Conservation (phyloP, 768 basidiomycete species). For the Lyophyllum shimeji region DNA sequence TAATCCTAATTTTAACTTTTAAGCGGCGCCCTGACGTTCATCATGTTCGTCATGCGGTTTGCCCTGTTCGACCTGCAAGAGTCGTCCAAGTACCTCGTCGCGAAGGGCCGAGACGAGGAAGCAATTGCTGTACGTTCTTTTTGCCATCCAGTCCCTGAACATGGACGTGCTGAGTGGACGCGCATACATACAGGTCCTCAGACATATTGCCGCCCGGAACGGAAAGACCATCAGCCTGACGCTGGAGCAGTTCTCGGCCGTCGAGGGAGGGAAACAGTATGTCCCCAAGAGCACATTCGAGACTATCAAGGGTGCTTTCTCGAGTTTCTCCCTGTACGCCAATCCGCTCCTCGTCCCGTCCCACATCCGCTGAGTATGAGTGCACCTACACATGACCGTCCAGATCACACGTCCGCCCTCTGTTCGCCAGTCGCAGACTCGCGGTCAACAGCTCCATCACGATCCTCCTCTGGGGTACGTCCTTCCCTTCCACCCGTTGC, state of each 20-base stretch:
- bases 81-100: constrained; percentile 60
- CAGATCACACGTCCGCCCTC: constrained; percentile 48
- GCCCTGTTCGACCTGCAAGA: constrained; percentile 60
- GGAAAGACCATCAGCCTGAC: constrained; percentile 45
- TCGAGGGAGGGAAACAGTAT: constrained; percentile 19
- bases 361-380: not conserved
- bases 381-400: not conserved
- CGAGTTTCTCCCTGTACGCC: constrained; percentile 40
- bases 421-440: constrained; percentile 45
- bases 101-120: constrained; percentile 55
- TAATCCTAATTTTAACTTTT: not conserved
- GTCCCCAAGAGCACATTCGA: constrained; percentile 25
- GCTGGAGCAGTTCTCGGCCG: constrained; percentile 39
- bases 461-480: constrained; percentile 51
- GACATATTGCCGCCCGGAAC: constrained; percentile 48
- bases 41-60: constrained; percentile 56
- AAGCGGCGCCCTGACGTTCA: constrained; percentile 47
- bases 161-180: not conserved
- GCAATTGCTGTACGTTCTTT: constrained; percentile 40
- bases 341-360: not conserved
- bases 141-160: not conserved
- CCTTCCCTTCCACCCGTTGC: not conserved
- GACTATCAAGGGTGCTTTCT: constrained; percentile 32
- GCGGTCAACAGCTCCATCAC: constrained; percentile 46
- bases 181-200: constrained; percentile 35